phyloP scores from a whole-genome alignment of 129 eudicot species.

The Artemisia tridentata region DNA sequence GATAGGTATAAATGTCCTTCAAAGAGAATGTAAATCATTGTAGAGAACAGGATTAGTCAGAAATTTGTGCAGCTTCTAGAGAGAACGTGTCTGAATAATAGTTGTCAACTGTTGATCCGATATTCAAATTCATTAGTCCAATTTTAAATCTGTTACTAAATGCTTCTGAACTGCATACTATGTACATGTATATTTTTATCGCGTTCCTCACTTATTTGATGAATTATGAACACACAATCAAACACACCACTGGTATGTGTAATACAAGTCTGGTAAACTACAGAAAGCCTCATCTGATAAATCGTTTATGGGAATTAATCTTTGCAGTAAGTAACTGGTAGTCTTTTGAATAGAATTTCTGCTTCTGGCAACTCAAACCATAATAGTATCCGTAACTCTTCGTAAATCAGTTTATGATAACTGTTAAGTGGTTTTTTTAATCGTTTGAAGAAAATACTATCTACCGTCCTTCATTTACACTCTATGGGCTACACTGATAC shows the following conservation, averaged over 20 bases:
- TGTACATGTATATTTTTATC: background rate
- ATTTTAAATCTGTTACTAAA: background rate
- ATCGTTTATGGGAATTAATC: background rate
- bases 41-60: background rate
- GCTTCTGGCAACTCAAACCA: background rate
- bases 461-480: background rate
- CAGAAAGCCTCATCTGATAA: background rate
- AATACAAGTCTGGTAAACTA: background rate
- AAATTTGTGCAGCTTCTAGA: slow-evolving; percentile 28
- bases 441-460: background rate
- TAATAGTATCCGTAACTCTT: background rate
- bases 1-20: background rate
- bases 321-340: background rate
- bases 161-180: background rate
- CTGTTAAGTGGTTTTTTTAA: background rate
- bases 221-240: background rate
- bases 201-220: background rate
- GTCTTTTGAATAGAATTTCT: background rate
- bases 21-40: slow-evolving; percentile 21
- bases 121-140: background rate
- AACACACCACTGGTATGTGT: background rate
- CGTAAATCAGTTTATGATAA: slow-evolving; percentile 2
- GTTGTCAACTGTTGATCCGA: slow-evolving; percentile 13
- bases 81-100: slow-evolving; percentile 23
- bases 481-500: background rate